These are phyloP conservation scores for Oldenlandia corymbosa DNA, from an alignment of 257 asterid species.

Conservation along the genomic window DNA sequence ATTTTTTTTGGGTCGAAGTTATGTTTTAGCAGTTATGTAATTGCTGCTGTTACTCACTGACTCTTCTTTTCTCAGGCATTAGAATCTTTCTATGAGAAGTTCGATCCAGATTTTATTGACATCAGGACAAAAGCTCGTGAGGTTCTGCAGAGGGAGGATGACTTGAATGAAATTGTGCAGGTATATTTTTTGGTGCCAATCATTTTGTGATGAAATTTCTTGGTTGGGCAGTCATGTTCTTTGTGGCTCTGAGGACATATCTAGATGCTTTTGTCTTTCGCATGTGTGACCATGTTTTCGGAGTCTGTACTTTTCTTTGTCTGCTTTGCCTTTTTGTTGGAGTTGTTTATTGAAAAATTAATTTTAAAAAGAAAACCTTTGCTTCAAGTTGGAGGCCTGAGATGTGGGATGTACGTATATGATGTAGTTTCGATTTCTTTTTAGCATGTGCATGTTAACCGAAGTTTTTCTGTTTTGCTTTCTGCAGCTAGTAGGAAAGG, in stretches of 20 bases:
- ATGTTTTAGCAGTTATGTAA: constrained; percentile 9
- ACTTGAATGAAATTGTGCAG: constrained; percentile 64
- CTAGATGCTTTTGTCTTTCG: no score
- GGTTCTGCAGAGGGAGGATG: constrained; percentile 98
- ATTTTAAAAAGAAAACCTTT: no score
- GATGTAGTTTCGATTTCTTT: not conserved
- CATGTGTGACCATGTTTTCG: not conserved
- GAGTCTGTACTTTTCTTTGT: not conserved
- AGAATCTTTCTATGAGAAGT: constrained; percentile 94
- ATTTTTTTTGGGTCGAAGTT: not conserved
- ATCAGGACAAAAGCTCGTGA: constrained; percentile 99
- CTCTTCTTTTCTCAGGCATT: constrained; percentile 51
- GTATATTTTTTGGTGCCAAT: constrained; percentile 16
- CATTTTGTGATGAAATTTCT: not conserved
- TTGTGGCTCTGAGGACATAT: no score
- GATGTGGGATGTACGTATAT: not conserved
- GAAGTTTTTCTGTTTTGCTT: constrained; percentile 21
- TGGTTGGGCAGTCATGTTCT: no score
- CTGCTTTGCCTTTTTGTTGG: no score
- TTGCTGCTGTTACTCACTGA: not conserved
- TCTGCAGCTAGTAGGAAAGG: constrained; percentile 95
- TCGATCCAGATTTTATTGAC: constrained; percentile 86
- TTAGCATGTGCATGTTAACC: not conserved
- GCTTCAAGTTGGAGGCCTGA: not conserved
- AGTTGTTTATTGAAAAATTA: no score